Conservation (phyloP, 164 flowering plant genomes). For the Magnolia officinalis region DNA sequence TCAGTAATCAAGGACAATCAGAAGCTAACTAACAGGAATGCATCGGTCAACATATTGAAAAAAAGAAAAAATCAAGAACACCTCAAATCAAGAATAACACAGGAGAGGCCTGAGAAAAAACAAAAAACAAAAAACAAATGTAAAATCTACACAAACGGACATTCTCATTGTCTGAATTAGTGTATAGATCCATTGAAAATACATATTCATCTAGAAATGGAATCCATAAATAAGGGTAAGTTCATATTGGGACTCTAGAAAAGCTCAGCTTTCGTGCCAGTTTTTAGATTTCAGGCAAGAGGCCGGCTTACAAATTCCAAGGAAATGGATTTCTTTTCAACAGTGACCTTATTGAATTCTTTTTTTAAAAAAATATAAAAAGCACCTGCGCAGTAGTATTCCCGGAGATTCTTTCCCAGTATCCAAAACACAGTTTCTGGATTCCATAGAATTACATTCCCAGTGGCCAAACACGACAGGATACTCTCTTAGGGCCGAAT, state of each 20-base stretch:
- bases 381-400: no score
- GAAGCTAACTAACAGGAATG: neutral
- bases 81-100: constrained; percentile 2
- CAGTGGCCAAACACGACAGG: no score
- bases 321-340: neutral
- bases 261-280: neutral
- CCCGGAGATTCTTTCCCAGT: no score
- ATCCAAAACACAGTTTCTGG: no score
- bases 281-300: neutral
- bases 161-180: neutral
- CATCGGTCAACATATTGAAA: neutral
- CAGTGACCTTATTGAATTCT: no score
- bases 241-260: no score
- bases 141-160: neutral
- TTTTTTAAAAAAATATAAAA: no score
- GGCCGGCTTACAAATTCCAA: neutral
- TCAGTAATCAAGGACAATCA: neutral
- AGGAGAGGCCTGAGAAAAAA: neutral
- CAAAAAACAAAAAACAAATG: neutral
- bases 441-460: no score
- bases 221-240: no score
- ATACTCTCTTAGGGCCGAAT: no score
- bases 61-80: neutral
- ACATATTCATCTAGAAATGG: no score
- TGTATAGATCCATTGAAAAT: no score